Evolutionary conservation across 495 filamentous ascomycete genomes (phyloP), one percentile per base, ranked within the genome.

Genomic region (Corynascus novoguineensis): DNA sequence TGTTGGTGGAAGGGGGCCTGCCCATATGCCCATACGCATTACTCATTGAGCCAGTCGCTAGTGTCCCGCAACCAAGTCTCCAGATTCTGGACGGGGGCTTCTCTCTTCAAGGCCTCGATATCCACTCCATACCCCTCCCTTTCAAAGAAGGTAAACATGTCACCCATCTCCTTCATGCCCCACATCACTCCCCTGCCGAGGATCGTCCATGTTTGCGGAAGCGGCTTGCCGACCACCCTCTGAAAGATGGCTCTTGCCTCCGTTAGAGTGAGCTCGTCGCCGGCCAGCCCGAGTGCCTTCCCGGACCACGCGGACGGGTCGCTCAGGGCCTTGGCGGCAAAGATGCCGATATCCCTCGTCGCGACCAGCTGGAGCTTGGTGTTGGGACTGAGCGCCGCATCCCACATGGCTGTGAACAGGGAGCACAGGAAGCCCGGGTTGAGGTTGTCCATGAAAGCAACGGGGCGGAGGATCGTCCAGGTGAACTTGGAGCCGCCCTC

Each of bases 111-210:
- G 46, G 68, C 76, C 50, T 53, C 52, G 32, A 90, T 78, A 72
- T 88, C 78, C 10, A 75, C 83, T 1, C 73, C 75, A 60, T 78
- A 89, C 1, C 85, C 86, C 45, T 78, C 73, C 41, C 78, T 75
- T 61, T 78, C 71, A 53, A 89, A 88, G 75, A 78, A 90, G 32
- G 64, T 62, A 55, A 87, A 83, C 85, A 89, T 89, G 2, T 56
- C 57, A 0, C 76, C 76, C 17, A 87, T 24, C 8, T 89, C 81
- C 51, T 66, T 74, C 5, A 85, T 63, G 44, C 67, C 57, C 66
- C 69, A 75, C 71, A 81, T 61, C 37, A 77, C 49, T 0, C 68
- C 50, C 46, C 51, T 71, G 1, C 71, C 72, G 0, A 78, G 52
- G 9, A 81, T 48, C 0, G 63, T 59, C 61, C 71, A 85, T 0